phyloP scores from a whole-genome alignment of 345 rosid genomes.

The Pelargonium nanum region DNA sequence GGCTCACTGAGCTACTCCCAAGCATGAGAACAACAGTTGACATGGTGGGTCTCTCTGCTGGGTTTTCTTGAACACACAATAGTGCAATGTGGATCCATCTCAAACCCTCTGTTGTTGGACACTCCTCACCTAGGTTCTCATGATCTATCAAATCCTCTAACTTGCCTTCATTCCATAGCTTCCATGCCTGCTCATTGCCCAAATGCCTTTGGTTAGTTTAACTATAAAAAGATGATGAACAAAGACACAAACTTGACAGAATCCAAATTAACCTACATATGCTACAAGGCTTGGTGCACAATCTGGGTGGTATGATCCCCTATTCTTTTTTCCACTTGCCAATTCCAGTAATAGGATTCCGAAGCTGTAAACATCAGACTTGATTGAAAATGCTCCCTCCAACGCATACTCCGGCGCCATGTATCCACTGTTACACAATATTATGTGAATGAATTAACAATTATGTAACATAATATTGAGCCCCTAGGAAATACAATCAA shows the following conservation, averaged over 20 bases:
- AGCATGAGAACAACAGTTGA: constrained; percentile 41
- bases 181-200: constrained; percentile 54
- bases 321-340: constrained; percentile 32
- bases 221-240: not conserved
- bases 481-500: no score
- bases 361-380: constrained; percentile 41
- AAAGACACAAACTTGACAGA: no score
- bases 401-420: constrained; percentile 51
- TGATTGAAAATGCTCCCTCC: constrained; percentile 32
- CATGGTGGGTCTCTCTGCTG: constrained; percentile 36
- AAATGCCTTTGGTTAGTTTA: not conserved
- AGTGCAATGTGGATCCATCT: constrained; percentile 40
- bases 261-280: constrained; percentile 20
- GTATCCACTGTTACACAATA: constrained; percentile 28
- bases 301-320: constrained; percentile 17
- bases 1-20: constrained; percentile 22
- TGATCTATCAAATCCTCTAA: constrained; percentile 21
- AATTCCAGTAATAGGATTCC: constrained; percentile 35
- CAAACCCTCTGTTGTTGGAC: constrained; percentile 17
- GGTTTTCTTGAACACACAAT: constrained; percentile 37
- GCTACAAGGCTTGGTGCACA: constrained; percentile 24
- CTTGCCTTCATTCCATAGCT: constrained; percentile 27
- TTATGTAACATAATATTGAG: no score
- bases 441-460: no score
- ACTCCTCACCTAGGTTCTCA: constrained; percentile 11